A percentile compares a stretch with the other conserved stretches of the same genome.
phyloP scores from a whole-genome alignment of 208 protist species.

The Naegleria gruberi region DNA sequence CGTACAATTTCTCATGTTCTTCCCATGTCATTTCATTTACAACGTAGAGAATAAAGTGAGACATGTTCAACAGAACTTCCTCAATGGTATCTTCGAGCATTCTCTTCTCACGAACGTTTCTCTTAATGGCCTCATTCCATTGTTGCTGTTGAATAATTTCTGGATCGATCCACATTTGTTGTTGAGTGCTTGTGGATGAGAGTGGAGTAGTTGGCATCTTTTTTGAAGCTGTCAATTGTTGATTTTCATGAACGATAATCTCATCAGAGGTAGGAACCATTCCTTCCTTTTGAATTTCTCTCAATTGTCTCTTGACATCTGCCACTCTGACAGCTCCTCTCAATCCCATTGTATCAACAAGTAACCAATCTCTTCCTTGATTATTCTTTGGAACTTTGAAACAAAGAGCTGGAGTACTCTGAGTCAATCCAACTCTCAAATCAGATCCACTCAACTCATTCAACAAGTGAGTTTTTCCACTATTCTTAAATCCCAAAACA shows the following conservation, averaged over 20 bases:
- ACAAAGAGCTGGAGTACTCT: not conserved
- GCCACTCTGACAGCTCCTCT: not conserved
- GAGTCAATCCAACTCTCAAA: not conserved
- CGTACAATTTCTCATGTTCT: not conserved
- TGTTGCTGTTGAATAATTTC: not conserved
- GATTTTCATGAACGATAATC: not conserved
- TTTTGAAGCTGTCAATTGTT: not conserved
- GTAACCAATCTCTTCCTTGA: constrained; percentile 2
- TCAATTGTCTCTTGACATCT: not conserved
- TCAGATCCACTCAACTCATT: not conserved
- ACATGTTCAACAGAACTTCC: not conserved
- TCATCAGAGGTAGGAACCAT: not conserved
- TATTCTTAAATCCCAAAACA: not conserved
- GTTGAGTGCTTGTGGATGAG: not conserved
- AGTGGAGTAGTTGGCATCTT: not conserved
- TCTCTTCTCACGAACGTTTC: not conserved
- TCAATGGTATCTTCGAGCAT: not conserved
- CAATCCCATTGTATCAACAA: not conserved
- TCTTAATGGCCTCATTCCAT: not conserved
- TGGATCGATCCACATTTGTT: not conserved
- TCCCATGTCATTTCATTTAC: not conserved
- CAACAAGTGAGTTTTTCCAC: not conserved
- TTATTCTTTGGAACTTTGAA: constrained; percentile 6
- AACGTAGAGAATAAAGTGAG: not conserved
- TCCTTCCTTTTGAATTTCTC: not conserved